A percentile compares a stretch with the other conserved stretches of the same genome.
Evolutionary conservation across 768 basidiomycete species (phyloP).

Genomic region (Suillus ampliporus): DNA sequence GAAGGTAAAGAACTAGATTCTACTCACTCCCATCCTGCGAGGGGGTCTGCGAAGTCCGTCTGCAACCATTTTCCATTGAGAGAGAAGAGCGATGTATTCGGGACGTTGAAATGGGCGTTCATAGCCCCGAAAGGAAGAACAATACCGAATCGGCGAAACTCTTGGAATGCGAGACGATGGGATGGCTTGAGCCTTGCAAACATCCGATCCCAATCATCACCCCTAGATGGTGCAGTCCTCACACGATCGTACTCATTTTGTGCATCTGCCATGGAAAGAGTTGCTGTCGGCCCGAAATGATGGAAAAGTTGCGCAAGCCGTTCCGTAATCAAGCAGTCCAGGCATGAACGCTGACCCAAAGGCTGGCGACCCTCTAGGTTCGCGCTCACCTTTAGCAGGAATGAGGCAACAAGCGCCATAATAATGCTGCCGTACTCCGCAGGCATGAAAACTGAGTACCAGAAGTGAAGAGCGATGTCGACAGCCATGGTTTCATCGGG

Average conservation of each 20-base stretch:
- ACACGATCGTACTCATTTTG: constrained; percentile 40
- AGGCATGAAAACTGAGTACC: constrained; percentile 53
- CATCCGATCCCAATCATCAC: constrained; percentile 49
- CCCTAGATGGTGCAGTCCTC: constrained; percentile 41
- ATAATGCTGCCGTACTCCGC: constrained; percentile 33
- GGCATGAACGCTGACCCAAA: constrained; percentile 20
- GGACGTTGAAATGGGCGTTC: constrained; percentile 44
- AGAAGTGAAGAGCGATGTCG: constrained; percentile 53
- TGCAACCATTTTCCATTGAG: constrained; percentile 51
- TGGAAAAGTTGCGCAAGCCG: constrained; percentile 6
- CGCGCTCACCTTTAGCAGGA: constrained; percentile 15
- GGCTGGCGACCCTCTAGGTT: background rate
- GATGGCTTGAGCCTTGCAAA: constrained; percentile 46
- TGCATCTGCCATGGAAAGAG: constrained; percentile 27
- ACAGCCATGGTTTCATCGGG: constrained; percentile 40
- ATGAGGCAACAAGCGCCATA: constrained; percentile 23
- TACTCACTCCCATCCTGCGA: constrained; percentile 56
- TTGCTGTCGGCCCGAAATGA: constrained; percentile 2
- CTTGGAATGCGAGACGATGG: constrained; percentile 49
- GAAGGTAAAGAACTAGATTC: background rate
- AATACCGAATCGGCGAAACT: constrained; percentile 47
- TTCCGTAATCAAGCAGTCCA: constrained; percentile 21
- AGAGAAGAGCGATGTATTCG: constrained; percentile 54
- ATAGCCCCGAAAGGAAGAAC: constrained; percentile 55
- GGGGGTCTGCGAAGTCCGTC: constrained; percentile 47